phyloP scores from a whole-genome alignment of 441 rosid genomes.

The Pelargonium citronellum region DNA sequence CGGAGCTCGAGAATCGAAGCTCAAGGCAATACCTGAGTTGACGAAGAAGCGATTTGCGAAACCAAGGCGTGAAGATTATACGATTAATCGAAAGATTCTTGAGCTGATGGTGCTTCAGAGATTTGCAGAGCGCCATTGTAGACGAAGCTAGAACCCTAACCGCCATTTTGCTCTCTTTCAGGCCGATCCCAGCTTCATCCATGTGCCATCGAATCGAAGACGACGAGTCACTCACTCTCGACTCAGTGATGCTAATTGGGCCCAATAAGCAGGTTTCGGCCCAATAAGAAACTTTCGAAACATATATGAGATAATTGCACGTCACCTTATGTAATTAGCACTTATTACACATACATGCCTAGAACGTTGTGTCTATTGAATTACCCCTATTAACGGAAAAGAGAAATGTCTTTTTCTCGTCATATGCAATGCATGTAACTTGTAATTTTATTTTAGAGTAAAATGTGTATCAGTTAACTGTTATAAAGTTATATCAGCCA shows the following conservation, averaged over 20 bases:
- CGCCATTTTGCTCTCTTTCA: slow-evolving; percentile 1
- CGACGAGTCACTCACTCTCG: neutral
- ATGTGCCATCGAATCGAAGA: neutral
- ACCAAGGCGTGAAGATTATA: neutral
- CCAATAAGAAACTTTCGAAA: too few relatives aligned
- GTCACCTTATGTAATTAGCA: too few relatives aligned
- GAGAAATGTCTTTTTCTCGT: too few relatives aligned
- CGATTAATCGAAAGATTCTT: neutral
- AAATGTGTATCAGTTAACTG: too few relatives aligned
- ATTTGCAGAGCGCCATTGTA: slow-evolving; percentile 1
- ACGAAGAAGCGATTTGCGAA: neutral
- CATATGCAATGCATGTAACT: too few relatives aligned
- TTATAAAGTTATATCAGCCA: too few relatives aligned
- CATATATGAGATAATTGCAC: too few relatives aligned
- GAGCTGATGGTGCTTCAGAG: neutral
- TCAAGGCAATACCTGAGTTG: neutral
- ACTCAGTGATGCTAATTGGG: neutral
- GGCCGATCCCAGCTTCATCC: neutral
- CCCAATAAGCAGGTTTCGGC: neutral
- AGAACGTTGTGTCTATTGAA: too few relatives aligned
- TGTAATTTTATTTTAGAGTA: too few relatives aligned
- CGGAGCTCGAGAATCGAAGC: neutral
- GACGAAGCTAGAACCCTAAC: neutral
- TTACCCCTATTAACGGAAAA: too few relatives aligned
- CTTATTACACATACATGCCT: neutral